Evolutionary conservation across 805 yeast genomes (phyloP).

Genomic region (Saccharomycopsis javanensis): DNA sequence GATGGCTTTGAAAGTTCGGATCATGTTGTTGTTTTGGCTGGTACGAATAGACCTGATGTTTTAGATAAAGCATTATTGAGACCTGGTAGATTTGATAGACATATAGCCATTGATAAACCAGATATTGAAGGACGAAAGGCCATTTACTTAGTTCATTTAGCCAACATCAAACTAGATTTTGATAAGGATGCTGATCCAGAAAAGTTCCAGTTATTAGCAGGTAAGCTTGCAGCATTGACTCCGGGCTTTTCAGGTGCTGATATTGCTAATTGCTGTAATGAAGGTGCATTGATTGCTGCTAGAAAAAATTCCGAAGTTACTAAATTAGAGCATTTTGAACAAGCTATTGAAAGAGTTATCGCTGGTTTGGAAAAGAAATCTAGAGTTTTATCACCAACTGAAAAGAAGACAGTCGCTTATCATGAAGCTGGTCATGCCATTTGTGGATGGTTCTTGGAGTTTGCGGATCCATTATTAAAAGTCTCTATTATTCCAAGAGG

Average conservation of each 20-base stretch:
- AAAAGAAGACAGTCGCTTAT: conserved; percentile 79
- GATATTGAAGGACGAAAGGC: conserved; percentile 84
- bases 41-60: conserved; percentile 89
- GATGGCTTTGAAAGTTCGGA: conserved; percentile 86
- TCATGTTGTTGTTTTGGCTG: conserved; percentile 89
- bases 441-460: conserved; percentile 85
- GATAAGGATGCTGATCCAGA: conserved; percentile 32
- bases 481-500: conserved; percentile 95
- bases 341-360: conserved; percentile 87
- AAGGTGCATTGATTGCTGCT: conserved; percentile 90
- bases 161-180: conserved; percentile 41
- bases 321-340: conserved; percentile 68
- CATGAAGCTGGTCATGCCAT: conserved; percentile 98
- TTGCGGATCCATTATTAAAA: conserved; percentile 84
- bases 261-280: conserved; percentile 89
- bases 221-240: conserved; percentile 81
- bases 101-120: conserved; percentile 76
- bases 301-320: conserved; percentile 58
- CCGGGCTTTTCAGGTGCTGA: conserved; percentile 97
- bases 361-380: conserved; percentile 90
- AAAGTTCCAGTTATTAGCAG: conserved; percentile 54
- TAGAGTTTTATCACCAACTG: conserved; percentile 66
- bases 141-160: conserved; percentile 72
- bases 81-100: conserved; percentile 94
- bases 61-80: conserved; percentile 82